Evolutionary conservation across 2,329 filamentous ascomycete species (phyloP).

Genomic region (Chaetomium globosum): DNA sequence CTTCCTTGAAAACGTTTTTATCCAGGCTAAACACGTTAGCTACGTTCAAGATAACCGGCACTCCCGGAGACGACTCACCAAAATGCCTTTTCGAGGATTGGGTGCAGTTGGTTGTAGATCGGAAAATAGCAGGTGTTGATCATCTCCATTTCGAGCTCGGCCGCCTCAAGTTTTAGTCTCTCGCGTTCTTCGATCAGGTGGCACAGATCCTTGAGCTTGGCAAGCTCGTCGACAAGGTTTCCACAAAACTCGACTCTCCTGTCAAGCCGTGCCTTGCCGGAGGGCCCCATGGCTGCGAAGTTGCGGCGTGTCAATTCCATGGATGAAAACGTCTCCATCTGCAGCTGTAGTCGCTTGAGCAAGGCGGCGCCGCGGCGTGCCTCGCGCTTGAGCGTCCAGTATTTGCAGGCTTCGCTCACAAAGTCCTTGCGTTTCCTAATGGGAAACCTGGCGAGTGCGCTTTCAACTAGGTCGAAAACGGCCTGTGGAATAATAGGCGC

Average conservation of each 20-base stretch:
- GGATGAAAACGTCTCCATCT: constrained; percentile 94
- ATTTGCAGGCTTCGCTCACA: constrained; percentile 88
- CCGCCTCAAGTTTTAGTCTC: constrained; percentile 72
- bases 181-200: constrained; percentile 75
- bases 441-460: constrained; percentile 78
- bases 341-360: constrained; percentile 87
- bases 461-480: constrained; percentile 83
- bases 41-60: neutral
- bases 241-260: constrained; percentile 88
- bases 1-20: constrained; percentile 60
- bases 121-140: constrained; percentile 93
- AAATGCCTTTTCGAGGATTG: constrained; percentile 78
- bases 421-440: constrained; percentile 86
- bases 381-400: constrained; percentile 97
- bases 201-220: constrained; percentile 71
- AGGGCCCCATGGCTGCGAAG: constrained; percentile 91
- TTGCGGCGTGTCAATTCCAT: constrained; percentile 96
- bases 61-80: constrained; percentile 62
- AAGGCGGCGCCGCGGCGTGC: constrained; percentile 87
- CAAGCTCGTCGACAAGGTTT: constrained; percentile 73
- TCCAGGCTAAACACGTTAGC: constrained; percentile 61
- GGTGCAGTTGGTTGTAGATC: constrained; percentile 72
- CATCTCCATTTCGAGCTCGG: constrained; percentile 74
- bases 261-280: constrained; percentile 74
- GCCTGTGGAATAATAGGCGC: constrained; percentile 91